These are phyloP conservation scores for Zymoseptoria passerinii DNA, from an alignment of 2,329 filamentous ascomycete genomes.

Conservation along the genomic window DNA sequence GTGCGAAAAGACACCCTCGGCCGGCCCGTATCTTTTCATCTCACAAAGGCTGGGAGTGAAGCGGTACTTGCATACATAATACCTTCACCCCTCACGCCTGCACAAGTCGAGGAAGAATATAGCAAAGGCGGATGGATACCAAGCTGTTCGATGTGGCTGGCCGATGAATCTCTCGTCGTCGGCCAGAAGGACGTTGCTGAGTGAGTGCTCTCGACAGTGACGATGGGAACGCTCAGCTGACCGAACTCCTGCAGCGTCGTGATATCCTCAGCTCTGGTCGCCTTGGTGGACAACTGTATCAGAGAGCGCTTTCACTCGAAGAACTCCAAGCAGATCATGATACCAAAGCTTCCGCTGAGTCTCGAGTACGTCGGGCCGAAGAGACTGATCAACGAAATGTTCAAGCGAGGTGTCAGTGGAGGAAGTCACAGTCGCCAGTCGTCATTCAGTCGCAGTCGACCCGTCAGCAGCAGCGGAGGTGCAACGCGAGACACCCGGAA, in stretches of 20 bases:
- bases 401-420: slow-evolving; percentile 41
- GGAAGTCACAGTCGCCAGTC: slow-evolving; percentile 17
- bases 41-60: slow-evolving; percentile 59
- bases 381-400: slow-evolving; percentile 55
- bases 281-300: slow-evolving; percentile 86
- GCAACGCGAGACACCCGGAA: slow-evolving; percentile 2
- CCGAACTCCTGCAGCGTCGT: slow-evolving; percentile 56
- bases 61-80: slow-evolving; percentile 74
- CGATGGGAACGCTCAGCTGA: slow-evolving; percentile 12
- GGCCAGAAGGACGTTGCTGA: slow-evolving; percentile 75
- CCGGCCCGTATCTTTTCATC: slow-evolving; percentile 66
- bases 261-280: slow-evolving; percentile 79
- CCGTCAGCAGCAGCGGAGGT: slow-evolving; percentile 15
- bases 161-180: slow-evolving; percentile 60
- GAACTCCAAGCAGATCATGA: slow-evolving; percentile 43
- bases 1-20: slow-evolving; percentile 57
- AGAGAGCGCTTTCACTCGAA: slow-evolving; percentile 63
- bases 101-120: slow-evolving; percentile 63
- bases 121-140: slow-evolving; percentile 81
- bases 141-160: slow-evolving; percentile 85
- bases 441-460: slow-evolving; percentile 10
- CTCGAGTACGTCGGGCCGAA: slow-evolving; percentile 56
- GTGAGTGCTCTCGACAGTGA: slow-evolving; percentile 47
- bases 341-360: slow-evolving; percentile 49
- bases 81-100: slow-evolving; percentile 64